These are phyloP conservation scores for Lactifluus subvellereus DNA, from an alignment of 768 basidiomycete genomes.

Conservation along the genomic window DNA sequence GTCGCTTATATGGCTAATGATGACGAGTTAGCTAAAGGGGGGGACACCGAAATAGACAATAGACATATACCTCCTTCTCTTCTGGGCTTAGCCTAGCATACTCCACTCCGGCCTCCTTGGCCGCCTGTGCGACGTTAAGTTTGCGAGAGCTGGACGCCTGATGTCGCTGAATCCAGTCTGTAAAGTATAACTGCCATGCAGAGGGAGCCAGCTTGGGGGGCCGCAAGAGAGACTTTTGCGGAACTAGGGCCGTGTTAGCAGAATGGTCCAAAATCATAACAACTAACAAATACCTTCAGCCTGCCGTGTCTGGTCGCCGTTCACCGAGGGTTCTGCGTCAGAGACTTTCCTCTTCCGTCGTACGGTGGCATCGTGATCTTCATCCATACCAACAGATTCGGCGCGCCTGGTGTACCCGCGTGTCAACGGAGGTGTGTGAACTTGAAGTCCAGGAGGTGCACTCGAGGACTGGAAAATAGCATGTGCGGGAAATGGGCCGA, in stretches of 20 bases:
- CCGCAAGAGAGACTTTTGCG: conserved; percentile 69
- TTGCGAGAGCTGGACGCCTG: conserved; percentile 76
- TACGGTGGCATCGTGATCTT: conserved; percentile 71
- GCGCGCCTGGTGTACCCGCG: conserved; percentile 62
- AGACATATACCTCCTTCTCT: conserved; percentile 68
- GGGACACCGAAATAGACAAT: conserved; percentile 26
- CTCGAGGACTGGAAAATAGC: conserved; percentile 66
- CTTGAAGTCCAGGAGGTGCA: conserved; percentile 54
- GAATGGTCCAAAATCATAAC: conserved; percentile 24
- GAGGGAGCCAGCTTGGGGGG: conserved; percentile 91
- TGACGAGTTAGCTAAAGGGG: conserved; percentile 20
- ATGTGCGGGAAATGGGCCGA: conserved; percentile 43
- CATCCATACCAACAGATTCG: conserved; percentile 53
- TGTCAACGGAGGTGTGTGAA: conserved; percentile 43
- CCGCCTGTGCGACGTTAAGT: conserved; percentile 91
- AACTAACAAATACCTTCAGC: conserved; percentile 21
- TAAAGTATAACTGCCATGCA: conserved; percentile 95
- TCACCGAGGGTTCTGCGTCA: conserved; percentile 25
- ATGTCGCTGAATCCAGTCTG: conserved; percentile 88
- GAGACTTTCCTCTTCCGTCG: conserved; percentile 45
- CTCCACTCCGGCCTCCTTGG: conserved; percentile 89
- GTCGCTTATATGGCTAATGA: conserved; percentile 73
- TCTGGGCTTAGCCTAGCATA: conserved; percentile 73
- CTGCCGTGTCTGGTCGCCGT: conserved; percentile 25
- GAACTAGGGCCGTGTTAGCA: conserved; percentile 38